Evolutionary conservation across 148 eudicot genomes (phyloP), one percentile per base, ranked within the genome.

Genomic region (Polygonum aviculare): DNA sequence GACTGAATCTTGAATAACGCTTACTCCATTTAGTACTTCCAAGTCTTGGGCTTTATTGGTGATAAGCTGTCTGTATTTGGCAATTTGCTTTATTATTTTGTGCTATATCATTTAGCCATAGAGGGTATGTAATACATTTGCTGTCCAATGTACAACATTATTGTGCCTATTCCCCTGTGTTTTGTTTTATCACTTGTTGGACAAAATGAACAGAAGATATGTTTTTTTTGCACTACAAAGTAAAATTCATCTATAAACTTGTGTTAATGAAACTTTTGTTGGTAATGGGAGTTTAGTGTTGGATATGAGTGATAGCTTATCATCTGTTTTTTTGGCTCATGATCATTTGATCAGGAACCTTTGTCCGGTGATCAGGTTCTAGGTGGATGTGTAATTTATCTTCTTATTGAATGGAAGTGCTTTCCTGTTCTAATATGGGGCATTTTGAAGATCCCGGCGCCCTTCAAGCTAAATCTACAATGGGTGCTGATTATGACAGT

Each of bases 401-500:
- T 57, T 57, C 31, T 57, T 57, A 3, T 31, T 57, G 63, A 72
- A 44, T 72, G 45, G 35, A 72, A 44, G 75, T 72, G 54, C 75
- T 45, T 19, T 9, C 14, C 33, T 44, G 51, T 7, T 44, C 54
- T 35, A 72, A 10, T 45, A 14, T 72, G 5, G 12, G 51, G 52
- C 38, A 72, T 72, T 72, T 72, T 15, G 15, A 72, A 72, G 22
- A 21, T 0, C 18, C 26, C 19, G 52, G 51, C 45, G 75, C 31
- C 75, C 51, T 44, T 44, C 52, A 19, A 11, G 31, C 31, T 44
- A 72, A 41, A 18, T 72, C 16, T 45, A 7, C 7, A 45, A 72
- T 72, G 75, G 75, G 47, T 44, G 36, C 11, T 1, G 75, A 72
- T 16, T 26, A 16, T 44, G 51, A 80, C 74, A 88, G 83, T 41